These are phyloP conservation scores for Chiua virens DNA, from an alignment of 768 basidiomycete genomes.

Conservation along the genomic window DNA sequence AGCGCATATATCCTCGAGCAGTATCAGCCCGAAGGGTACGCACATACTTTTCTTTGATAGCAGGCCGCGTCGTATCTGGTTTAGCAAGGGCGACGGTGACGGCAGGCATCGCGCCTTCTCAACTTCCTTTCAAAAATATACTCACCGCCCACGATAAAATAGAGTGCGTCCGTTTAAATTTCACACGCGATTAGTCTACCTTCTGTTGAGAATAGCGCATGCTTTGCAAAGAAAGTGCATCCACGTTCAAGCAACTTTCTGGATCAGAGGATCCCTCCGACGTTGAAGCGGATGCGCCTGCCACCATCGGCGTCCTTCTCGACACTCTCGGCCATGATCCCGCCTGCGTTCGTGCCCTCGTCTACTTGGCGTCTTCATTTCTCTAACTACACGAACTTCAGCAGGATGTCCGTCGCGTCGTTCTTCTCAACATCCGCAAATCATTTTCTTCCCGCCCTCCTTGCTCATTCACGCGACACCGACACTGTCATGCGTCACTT, in stretches of 20 bases:
- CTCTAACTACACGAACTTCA: background rate
- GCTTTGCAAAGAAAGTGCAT: constrained; percentile 83
- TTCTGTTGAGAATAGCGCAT: constrained; percentile 54
- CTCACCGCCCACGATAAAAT: too few relatives aligned
- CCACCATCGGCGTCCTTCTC: constrained; percentile 54
- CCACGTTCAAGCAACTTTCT: constrained; percentile 80
- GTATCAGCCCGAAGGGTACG: too few relatives aligned
- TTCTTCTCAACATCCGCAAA: constrained; percentile 63
- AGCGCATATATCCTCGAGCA: too few relatives aligned
- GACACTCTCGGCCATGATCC: constrained; percentile 73
- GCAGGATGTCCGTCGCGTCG: constrained; percentile 86
- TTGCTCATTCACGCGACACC: constrained; percentile 76
- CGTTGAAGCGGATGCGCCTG: constrained; percentile 42
- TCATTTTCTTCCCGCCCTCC: constrained; percentile 60
- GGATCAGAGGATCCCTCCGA: constrained; percentile 64
- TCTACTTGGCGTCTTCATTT: background rate
- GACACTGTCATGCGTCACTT: constrained; percentile 74
- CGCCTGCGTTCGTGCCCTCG: constrained; percentile 58
- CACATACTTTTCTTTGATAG: too few relatives aligned
- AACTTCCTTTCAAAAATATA: too few relatives aligned
- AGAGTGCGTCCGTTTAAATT: too few relatives aligned
- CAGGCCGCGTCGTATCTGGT: too few relatives aligned
- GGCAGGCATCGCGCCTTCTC: too few relatives aligned
- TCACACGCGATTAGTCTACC: too few relatives aligned
- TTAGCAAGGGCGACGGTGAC: too few relatives aligned